Evolutionary conservation across 495 filamentous ascomycete genomes (phyloP), one percentile per base, ranked within the genome.

Genomic region (Hyaloscypha hepaticicola): DNA sequence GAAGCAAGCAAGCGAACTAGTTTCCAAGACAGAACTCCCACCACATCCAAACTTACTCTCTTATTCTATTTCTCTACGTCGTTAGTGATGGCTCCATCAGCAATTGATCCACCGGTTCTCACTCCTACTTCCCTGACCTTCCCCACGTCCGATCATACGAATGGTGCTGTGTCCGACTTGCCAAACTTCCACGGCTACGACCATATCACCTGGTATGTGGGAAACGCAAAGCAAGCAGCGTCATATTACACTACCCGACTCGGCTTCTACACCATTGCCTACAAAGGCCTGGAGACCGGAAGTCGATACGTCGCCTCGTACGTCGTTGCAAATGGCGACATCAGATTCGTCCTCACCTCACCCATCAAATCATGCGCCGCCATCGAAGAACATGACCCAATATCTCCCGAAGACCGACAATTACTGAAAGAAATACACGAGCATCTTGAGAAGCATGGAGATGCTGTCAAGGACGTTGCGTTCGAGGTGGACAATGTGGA

Each of bases 191-290:
- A 83, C 26, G 92, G 91, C 73, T 96, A 96, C 71, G 89, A 95
- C 78, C 90, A 96, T 72, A 81, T 96, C 53, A 45, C 90, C 70
- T 97, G 92, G 92, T 97, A 90, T 74, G 93, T 97, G 6, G 92
- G 92, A 69, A 97, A 97, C 76, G 93, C 93, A 70, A 96, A 96
- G 77, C 92, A 96, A 82, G 90, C 90, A 0, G 92, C 91, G 49
- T 82, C 85, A 56, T 96, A 88, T 80, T 96, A 95, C 78, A 88
- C 88, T 73, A 87, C 88, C 11, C 88, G 89, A 65, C 88, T 96
- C 79, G 92, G 91, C 48, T 96, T 96, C 81, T 78, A 81, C 63
- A 85, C 83, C 1, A 73, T 96, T 56, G 93, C 93, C 62, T 96
- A 95, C 74, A 82, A 82, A 16, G 93, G 92, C 3, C 87, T 97